These are phyloP conservation scores for Paramyrothecium roridum DNA, from an alignment of 2,329 filamentous ascomycete genomes.

Conservation along the genomic window DNA sequence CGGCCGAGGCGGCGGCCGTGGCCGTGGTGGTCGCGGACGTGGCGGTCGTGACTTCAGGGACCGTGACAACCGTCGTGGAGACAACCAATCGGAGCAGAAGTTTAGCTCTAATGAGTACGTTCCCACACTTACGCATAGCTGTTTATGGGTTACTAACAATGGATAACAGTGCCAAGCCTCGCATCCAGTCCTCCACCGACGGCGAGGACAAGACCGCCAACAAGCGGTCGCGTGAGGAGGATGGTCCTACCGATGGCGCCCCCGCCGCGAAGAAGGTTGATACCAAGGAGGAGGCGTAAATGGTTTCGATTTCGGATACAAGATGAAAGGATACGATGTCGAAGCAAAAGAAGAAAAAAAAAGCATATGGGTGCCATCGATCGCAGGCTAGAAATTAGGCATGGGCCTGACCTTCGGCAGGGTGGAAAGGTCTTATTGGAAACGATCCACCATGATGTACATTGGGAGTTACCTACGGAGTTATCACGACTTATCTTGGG, in stretches of 20 bases:
- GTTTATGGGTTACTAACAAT: slow-evolving; percentile 8
- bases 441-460: background rate
- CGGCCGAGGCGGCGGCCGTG: slow-evolving; percentile 35
- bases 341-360: background rate
- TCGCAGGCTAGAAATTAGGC: no score
- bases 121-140: background rate
- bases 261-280: slow-evolving; percentile 63
- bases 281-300: slow-evolving; percentile 36
- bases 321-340: background rate
- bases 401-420: no score
- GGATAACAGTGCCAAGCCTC: slow-evolving; percentile 22
- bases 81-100: slow-evolving; percentile 17
- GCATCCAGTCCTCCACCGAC: slow-evolving; percentile 42
- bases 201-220: slow-evolving; percentile 34
- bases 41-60: slow-evolving; percentile 39
- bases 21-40: slow-evolving; percentile 39
- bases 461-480: background rate
- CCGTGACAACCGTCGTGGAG: slow-evolving; percentile 25
- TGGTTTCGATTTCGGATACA: background rate
- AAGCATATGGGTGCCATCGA: background rate
- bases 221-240: slow-evolving; percentile 56
- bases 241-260: slow-evolving; percentile 34
- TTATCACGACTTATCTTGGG: background rate
- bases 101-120: slow-evolving; percentile 20
- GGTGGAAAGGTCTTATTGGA: background rate